Base-by-base conservation (phyloP, 2,329 filamentous ascomycete species). In the Chrysosporium keratinophilum region DNA sequence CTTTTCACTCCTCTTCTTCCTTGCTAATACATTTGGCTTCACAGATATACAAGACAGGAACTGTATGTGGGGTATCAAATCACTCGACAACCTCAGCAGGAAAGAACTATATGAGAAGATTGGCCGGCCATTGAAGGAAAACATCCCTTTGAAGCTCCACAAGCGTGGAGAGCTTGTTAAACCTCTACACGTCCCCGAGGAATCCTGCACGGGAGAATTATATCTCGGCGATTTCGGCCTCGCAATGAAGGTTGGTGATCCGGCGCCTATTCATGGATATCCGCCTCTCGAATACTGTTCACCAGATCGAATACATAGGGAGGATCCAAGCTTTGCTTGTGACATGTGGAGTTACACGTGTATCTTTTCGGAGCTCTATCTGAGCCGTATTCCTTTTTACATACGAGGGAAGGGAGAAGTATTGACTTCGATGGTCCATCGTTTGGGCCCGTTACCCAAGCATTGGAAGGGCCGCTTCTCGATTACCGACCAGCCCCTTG, bases 321-420 rank as follows among this genome's bases (percentile, higher is more conserved):
- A 59, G 56, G 54, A 55, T 12, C 57, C 63, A 51, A 65, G 59
- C 43, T 57, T 57, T 48, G 59, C 61, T 47, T 64, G 63, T 42
- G 63, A 65, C 44, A 65, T 67, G 52, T 67, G 61, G 64, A 67
- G 62, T 44, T 65, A 64, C 23, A 65, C 65, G 61, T 19, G 60
- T 52, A 37, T 65, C 19, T 65, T 67, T 46, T 46, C 56, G 20
- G 46, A 53, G n/a, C 59, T 67, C 47, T 65, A 64, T 35, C 56
- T 61, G 54, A 43, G 49, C 11, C 46, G 43, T 53, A 23, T 49
- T 40, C 63, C 58, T 15, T 65, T 63, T 48, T 46, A 9, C 42
- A 46, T 56, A 5, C 58, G 62, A 41, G 47, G 62, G 37, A 55
- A 64, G 43, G 46, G 34, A 53, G 23, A 28, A 7, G 23, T 28